Conservation (phyloP, 805 yeast species). For the Ogataea haglerorum region DNA sequence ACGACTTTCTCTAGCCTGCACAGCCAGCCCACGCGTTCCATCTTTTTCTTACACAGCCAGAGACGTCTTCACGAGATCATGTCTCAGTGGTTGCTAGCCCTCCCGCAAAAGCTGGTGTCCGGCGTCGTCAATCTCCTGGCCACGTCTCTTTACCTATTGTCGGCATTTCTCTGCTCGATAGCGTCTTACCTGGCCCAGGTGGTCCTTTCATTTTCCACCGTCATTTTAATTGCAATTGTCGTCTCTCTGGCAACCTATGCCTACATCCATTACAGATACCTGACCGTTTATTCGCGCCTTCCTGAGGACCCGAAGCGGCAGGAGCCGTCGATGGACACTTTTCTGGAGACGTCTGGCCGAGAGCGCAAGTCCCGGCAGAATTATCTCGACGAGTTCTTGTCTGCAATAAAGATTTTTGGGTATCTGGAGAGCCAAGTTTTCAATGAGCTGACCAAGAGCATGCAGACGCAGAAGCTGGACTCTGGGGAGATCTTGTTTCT, state of each 20-base stretch:
- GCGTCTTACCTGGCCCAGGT: slow-evolving; percentile 47
- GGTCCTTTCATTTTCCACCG: slow-evolving; percentile 48
- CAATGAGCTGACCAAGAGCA: slow-evolving; percentile 85
- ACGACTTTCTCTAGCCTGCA: not conserved
- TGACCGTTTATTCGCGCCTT: slow-evolving; percentile 59
- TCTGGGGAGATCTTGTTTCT: slow-evolving; percentile 72
- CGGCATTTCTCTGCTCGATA: slow-evolving; percentile 24
- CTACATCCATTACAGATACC: slow-evolving; percentile 57
- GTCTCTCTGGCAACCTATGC: slow-evolving; percentile 39
- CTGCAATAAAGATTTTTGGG: slow-evolving; percentile 92
- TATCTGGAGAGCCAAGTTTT: slow-evolving; percentile 87
- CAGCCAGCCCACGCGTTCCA: not conserved
- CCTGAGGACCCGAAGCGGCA: slow-evolving; percentile 43
- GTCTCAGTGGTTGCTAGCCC: not conserved
- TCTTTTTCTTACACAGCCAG: not conserved
- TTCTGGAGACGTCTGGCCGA: slow-evolving; percentile 37
- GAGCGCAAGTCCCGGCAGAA: slow-evolving; percentile 47
- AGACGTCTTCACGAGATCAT: not conserved
- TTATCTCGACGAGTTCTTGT: slow-evolving; percentile 82
- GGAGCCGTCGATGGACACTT: slow-evolving; percentile 45
- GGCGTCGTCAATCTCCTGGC: slow-evolving; percentile 14
- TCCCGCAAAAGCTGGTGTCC: not conserved
- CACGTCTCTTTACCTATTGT: slow-evolving; percentile 17
- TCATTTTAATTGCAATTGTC: slow-evolving; percentile 34
- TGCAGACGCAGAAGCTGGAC: slow-evolving; percentile 82